These are phyloP conservation scores for Sporothrix inflata DNA, from an alignment of 2,329 filamentous ascomycete species.

Conservation along the genomic window DNA sequence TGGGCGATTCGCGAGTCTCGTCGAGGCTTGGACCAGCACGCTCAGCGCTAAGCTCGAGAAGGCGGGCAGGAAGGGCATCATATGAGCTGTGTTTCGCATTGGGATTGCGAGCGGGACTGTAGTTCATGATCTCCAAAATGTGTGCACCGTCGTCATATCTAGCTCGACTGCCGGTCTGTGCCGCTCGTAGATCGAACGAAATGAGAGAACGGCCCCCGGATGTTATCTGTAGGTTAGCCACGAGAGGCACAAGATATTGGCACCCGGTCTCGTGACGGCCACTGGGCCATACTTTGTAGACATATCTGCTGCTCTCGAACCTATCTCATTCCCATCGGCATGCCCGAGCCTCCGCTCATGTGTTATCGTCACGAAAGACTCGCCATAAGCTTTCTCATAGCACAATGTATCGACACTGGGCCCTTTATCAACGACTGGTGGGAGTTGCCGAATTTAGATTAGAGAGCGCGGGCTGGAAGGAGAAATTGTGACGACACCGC, in stretches of 20 bases:
- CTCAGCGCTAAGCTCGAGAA: not conserved
- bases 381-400: not conserved
- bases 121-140: slow-evolving; percentile 1
- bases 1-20: not conserved
- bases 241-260: not conserved
- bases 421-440: not conserved
- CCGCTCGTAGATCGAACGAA: not conserved
- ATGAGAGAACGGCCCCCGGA: not conserved
- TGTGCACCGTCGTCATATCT: not conserved
- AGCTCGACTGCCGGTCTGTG: not conserved
- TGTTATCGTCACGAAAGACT: not conserved
- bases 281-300: not conserved
- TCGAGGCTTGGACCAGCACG: not conserved
- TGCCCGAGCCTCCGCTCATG: not conserved
- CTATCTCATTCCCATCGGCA: not conserved
- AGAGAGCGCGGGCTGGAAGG: not conserved
- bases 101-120: not conserved
- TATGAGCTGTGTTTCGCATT: not conserved
- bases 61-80: too few relatives aligned
- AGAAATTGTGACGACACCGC: slow-evolving; percentile 14
- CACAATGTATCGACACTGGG: not conserved
- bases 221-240: not conserved
- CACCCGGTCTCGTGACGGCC: not conserved
- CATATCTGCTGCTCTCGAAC: not conserved
- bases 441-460: slow-evolving; percentile 12